Base-by-base conservation (phyloP, 768 basidiomycete species). In the Xerocomellus intermedius region DNA sequence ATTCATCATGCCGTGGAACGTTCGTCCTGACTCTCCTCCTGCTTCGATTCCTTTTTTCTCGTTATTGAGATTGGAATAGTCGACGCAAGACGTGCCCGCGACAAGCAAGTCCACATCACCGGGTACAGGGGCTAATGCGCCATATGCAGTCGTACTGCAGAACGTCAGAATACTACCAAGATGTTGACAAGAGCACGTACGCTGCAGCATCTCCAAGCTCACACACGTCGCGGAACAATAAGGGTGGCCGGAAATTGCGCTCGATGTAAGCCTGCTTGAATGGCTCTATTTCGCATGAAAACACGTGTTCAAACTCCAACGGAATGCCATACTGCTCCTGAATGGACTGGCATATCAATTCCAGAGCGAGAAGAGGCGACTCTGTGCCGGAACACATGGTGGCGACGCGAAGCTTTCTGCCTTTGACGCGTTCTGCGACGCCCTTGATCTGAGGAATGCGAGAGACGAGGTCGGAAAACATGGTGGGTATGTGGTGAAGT, bases 351-450 rank as follows among this genome's bases (percentile, higher is more conserved):
- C 86, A 85, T 42, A 97, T 91, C 56, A 95, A 74, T 30, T 90
- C 87, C 43, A 98, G 77, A 14, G 95, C 95, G 35, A 97, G 84
- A 22, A 98, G 81, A 48, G 95, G 95, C 2, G 92, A 93, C 67
- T 98, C 95, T 7, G 95, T 98, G 24, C 95, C 95, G 39, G 94
- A 96, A 73, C 89, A 97, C 95, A 98, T 98, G 12, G 95, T 98
- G 5, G 94, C 95, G 55, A 98, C 83, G 70, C 94, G 89, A 69
- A 98, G 76, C 64, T 89, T 93, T 55, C 94, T 82, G 2, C 94
- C 93, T 54, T 79, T 71, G 45, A 91, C 73, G 42, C 77, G 85
- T 61, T 85, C 77, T 17, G 82, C 86, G 39, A 91, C 84, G 2
- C 75, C 74, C 64, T 83, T 81, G 58, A 92, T 83, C 50, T 83